A percentile compares a stretch with the other conserved stretches of the same genome.
phyloP scores from a whole-genome alignment of 2,329 filamentous ascomycete genomes.

The Orbilia javanica region DNA sequence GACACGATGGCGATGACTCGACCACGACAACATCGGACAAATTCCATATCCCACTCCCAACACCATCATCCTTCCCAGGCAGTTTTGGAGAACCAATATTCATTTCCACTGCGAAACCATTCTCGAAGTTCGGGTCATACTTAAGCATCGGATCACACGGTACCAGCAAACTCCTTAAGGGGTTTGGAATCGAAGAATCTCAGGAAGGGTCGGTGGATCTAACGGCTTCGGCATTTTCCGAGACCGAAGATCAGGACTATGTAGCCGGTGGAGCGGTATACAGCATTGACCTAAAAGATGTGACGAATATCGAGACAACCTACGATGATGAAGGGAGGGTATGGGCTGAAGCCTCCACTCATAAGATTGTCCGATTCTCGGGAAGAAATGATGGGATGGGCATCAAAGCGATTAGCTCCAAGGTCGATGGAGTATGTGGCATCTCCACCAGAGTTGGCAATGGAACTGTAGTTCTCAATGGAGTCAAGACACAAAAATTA shows the following conservation, averaged over 20 bases:
- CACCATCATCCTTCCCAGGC: constrained; percentile 44
- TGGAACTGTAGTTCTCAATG: neutral
- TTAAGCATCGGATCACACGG: constrained; percentile 56
- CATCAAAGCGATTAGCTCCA: neutral
- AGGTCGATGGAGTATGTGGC: constrained; percentile 2
- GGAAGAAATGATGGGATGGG: constrained; percentile 4
- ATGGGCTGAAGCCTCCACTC: neutral
- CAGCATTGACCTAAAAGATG: constrained; percentile 49
- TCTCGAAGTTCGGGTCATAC: constrained; percentile 61
- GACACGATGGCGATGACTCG: constrained; percentile 3
- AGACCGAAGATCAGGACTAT: constrained; percentile 57
- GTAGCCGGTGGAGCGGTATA: constrained; percentile 52
- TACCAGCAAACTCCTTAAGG: constrained; percentile 19
- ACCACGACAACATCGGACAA: constrained; percentile 27
- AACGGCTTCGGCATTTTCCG: constrained; percentile 45
- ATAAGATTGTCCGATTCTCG: neutral
- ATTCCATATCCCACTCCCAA: constrained; percentile 37
- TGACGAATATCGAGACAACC: neutral
- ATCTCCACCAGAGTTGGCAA: constrained; percentile 1
- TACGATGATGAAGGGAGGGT: constrained; percentile 5
- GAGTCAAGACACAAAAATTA: neutral
- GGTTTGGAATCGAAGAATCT: neutral
- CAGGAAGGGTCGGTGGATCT: constrained; percentile 39
- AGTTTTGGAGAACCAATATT: constrained; percentile 59
- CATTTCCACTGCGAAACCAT: constrained; percentile 60